Evolutionary conservation across 345 rosid species (phyloP).

Genomic region (Melaleuca alternifolia): DNA sequence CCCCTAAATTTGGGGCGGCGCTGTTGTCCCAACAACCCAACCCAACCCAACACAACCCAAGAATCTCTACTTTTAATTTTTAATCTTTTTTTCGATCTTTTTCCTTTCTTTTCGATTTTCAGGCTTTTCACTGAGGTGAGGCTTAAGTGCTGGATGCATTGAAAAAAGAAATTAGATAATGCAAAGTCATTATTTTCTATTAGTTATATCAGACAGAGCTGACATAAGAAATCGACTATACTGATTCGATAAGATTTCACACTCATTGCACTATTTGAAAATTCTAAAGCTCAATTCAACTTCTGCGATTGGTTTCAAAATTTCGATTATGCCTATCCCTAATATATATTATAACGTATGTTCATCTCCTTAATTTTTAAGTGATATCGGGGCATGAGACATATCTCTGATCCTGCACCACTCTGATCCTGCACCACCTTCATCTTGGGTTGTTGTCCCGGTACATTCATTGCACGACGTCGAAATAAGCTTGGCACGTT

Average conservation of each 20-base stretch:
- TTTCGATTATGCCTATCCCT: neutral
- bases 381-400: neutral
- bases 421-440: neutral
- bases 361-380: neutral
- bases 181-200: neutral
- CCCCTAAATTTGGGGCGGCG: neutral
- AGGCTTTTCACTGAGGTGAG: neutral
- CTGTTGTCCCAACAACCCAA: neutral
- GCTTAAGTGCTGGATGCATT: neutral
- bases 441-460: neutral
- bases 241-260: rapidly evolving
- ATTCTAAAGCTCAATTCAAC: rapidly evolving
- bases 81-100: neutral
- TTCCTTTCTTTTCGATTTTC: neutral
- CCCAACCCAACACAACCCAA: no score
- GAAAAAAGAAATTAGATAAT: neutral
- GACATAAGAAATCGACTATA: neutral
- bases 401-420: neutral
- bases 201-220: neutral
- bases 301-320: neutral
- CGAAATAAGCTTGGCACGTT: neutral
- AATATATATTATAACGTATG: neutral
- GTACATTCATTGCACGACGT: rapidly evolving
- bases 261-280: neutral
- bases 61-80: neutral